A percentile compares a stretch with the other conserved stretches of the same genome.
Evolutionary conservation across 352 stramenopile genomes (phyloP).

Genomic region (Phytophthora pistaciae): DNA sequence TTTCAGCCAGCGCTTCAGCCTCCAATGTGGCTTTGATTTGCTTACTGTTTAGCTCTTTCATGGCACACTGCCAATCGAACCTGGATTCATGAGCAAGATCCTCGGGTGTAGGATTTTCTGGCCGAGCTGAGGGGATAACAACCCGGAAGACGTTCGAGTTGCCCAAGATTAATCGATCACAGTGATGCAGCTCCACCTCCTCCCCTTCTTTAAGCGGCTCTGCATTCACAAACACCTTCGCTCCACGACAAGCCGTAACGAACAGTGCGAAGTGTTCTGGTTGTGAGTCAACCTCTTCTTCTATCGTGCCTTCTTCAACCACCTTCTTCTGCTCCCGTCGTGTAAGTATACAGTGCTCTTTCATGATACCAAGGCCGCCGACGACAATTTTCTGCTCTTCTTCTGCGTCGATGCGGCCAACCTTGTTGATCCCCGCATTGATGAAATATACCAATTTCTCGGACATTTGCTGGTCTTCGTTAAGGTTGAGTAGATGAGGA

Average conservation of each 20-base stretch:
- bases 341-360: constrained; percentile 73
- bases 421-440: constrained; percentile 54
- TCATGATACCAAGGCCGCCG: constrained; percentile 79
- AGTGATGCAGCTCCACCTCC: constrained; percentile 55
- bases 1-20: constrained; percentile 62
- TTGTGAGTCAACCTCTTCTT: constrained; percentile 1
- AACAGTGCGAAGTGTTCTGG: constrained; percentile 23
- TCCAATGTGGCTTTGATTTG: constrained; percentile 73
- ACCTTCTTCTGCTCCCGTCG: constrained; percentile 12
- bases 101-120: constrained; percentile 29
- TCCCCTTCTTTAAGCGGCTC: constrained; percentile 49
- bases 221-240: constrained; percentile 83
- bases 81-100: constrained; percentile 55
- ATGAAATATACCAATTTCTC: constrained; percentile 89
- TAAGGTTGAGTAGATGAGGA: constrained; percentile 87
- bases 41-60: constrained; percentile 85
- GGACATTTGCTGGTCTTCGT: constrained; percentile 89
- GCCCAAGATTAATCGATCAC: constrained; percentile 76
- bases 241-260: constrained; percentile 44
- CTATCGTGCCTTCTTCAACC: background rate
- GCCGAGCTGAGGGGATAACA: constrained; percentile 59
- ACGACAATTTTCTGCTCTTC: constrained; percentile 83
- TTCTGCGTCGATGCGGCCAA: constrained; percentile 74
- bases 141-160: constrained; percentile 87
- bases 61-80: constrained; percentile 81